A percentile compares a stretch with the other conserved stretches of the same genome.
Conservation (phyloP, 2,329 filamentous ascomycete species). For the Parastagonospora nodorum region DNA sequence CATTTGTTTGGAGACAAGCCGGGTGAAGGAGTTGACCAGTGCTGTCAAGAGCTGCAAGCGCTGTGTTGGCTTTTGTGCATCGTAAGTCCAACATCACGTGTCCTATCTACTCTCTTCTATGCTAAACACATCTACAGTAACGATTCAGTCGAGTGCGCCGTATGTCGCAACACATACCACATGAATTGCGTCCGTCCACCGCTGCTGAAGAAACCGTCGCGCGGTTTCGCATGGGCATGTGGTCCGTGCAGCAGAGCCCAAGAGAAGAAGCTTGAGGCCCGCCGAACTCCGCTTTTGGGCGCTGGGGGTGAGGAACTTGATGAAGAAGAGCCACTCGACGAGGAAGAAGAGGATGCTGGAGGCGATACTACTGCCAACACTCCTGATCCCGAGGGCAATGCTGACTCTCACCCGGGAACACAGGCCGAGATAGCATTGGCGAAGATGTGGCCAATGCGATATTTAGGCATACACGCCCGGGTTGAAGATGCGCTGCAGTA, state of each 20-base stretch:
- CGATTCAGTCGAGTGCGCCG: constrained; percentile 95
- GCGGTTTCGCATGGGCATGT: constrained; percentile 98
- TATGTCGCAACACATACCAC: constrained; percentile 94
- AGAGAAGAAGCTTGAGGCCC: constrained; percentile 87
- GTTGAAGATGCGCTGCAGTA: constrained; percentile 95
- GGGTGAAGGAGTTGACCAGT: constrained; percentile 92
- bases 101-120: not conserved
- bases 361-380: constrained; percentile 66
- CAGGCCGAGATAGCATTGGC: constrained; percentile 90
- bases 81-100: constrained; percentile 60
- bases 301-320: constrained; percentile 59
- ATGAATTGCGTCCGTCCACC: constrained; percentile 97
- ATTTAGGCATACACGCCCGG: constrained; percentile 92
- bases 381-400: constrained; percentile 55
- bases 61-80: constrained; percentile 88
- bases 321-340: constrained; percentile 67
- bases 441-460: constrained; percentile 94
- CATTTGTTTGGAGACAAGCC: constrained; percentile 90
- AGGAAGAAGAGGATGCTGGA: constrained; percentile 71
- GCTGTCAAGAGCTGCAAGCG: constrained; percentile 96
- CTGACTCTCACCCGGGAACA: constrained; percentile 68
- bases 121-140: constrained; percentile 58
- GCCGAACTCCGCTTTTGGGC: constrained; percentile 77
- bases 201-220: constrained; percentile 90
- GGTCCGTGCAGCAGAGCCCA: constrained; percentile 95